phyloP scores from a whole-genome alignment of 1,139 yeast genomes.

The Candida albicans region DNA sequence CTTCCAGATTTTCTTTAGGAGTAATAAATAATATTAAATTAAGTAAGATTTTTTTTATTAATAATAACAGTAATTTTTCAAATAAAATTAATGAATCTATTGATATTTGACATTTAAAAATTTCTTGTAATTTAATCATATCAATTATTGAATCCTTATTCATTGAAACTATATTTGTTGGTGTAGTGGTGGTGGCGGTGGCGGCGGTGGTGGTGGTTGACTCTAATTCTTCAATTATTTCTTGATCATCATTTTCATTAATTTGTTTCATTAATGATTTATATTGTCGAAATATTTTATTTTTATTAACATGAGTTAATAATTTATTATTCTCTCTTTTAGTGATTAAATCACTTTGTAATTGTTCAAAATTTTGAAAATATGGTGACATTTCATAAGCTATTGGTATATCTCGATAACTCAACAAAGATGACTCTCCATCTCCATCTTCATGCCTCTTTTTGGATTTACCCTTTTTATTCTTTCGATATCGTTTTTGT shows the following conservation, averaged over 20 bases:
- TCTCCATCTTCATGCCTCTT: conserved; percentile 19
- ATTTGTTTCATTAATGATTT: not conserved
- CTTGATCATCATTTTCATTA: not conserved
- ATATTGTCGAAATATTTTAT: not conserved
- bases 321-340: conserved; percentile 7
- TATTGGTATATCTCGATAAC: conserved; percentile 48
- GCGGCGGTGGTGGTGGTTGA: no score
- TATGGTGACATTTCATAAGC: conserved; percentile 54
- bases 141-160: conserved; percentile 2
- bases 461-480: conserved; percentile 11
- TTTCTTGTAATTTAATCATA: not conserved
- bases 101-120: conserved; percentile 3
- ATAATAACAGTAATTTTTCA: conserved; percentile 7
- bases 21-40: conserved; percentile 1
- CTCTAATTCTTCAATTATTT: not conserved
- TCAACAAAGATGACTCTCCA: conserved; percentile 17
- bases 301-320: not conserved
- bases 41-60: conserved; percentile 6
- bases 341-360: conserved; percentile 32
- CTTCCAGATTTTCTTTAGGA: not conserved
- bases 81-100: conserved; percentile 9
- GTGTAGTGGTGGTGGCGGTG: no score
- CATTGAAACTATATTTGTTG: no score
- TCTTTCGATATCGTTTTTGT: no score
- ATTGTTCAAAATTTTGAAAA: conserved; percentile 49